Evolutionary conservation across 768 basidiomycete species (phyloP), one percentile per base, ranked within the genome.

Genomic region (Xerocomus brunneocitrinus): DNA sequence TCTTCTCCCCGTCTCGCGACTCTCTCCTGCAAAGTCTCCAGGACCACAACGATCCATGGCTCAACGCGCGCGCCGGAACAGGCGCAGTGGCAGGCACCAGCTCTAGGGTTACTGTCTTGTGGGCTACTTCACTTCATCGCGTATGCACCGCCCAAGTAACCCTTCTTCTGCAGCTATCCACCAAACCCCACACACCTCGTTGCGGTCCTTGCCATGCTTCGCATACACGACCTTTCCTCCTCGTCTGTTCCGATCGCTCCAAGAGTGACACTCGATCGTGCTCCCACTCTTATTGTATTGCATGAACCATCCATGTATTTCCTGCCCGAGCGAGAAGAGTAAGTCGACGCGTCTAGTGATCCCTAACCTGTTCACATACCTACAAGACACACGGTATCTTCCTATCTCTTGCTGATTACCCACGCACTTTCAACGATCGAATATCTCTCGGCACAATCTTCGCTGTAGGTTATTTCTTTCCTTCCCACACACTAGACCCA

Each of bases 231-330:
- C 10, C 41, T 40, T 14, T 63, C 63, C 27, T 48, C 62, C 25
- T 25, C 60, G 8, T 44, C 63, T 16, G 50, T 58, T 31, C 56
- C 64, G 13, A 52, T 70, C 36, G 60, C 67, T 19, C 52, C 62
- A 3, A 71, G 71, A 50, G 68, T 71, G 27, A 71, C 71, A 2
- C 63, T 78, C 14, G 68, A 71, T 10, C 59, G 61, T 34, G 58
- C 73, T 1, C 83, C 84, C 4, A 71, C 73, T 31, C 66, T 86
- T n/a, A 57, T 88, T 22, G 73, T 89, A 31, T 62, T 89, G 16
- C 76, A 79, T 46, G 85, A 87, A 55, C 74, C 76, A 0, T 87
- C 85, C 3, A 61, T 70, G 7, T 87, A 83, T 65, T 82, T 86
- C 53, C 46, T 67, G 31, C 46, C 58, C 12, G 60, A 58, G 41